phyloP scores from a whole-genome alignment of 2,329 filamentous ascomycete species.

The Parasarocladium wereldwijsianum region DNA sequence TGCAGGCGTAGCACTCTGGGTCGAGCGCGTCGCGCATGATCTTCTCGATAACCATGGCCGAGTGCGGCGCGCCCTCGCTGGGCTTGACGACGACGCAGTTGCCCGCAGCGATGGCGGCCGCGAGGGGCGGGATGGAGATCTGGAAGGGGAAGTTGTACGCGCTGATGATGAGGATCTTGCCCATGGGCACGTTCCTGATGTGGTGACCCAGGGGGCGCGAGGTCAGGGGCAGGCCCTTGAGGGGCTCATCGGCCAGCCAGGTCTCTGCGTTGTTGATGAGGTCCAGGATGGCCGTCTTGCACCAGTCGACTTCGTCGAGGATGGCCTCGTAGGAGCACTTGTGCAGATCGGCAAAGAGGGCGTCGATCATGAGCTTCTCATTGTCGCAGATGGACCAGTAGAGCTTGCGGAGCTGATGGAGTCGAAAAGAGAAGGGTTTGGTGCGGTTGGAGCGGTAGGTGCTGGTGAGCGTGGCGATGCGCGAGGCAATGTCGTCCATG shows the following conservation, averaged over 20 bases:
- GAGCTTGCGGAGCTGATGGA: slow-evolving; percentile 78
- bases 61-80: slow-evolving; percentile 64
- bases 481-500: slow-evolving; percentile 48
- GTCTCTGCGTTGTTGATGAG: slow-evolving; percentile 62
- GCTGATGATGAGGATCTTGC: slow-evolving; percentile 71
- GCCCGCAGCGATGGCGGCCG: slow-evolving; percentile 84
- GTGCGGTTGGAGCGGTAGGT: slow-evolving; percentile 73
- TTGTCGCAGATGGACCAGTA: slow-evolving; percentile 88
- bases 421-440: slow-evolving; percentile 65
- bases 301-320: slow-evolving; percentile 62
- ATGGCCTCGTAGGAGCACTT: slow-evolving; percentile 65
- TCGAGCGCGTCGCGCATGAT: slow-evolving; percentile 67
- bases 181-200: slow-evolving; percentile 78
- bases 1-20: slow-evolving; percentile 55
- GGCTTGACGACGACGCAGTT: slow-evolving; percentile 88
- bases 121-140: slow-evolving; percentile 60
- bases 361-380: slow-evolving; percentile 55
- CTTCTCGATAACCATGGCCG: slow-evolving; percentile 66
- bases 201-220: slow-evolving; percentile 58
- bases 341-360: slow-evolving; percentile 61
- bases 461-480: slow-evolving; percentile 44
- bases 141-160: slow-evolving; percentile 91
- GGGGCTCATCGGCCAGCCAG: slow-evolving; percentile 71
- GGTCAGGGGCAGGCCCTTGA: slow-evolving; percentile 52
- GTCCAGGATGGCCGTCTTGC: slow-evolving; percentile 69